Evolutionary conservation across 2,329 filamentous ascomycete genomes (phyloP), one percentile per base, ranked within the genome.

Genomic region (Drechslerella dactyloides): DNA sequence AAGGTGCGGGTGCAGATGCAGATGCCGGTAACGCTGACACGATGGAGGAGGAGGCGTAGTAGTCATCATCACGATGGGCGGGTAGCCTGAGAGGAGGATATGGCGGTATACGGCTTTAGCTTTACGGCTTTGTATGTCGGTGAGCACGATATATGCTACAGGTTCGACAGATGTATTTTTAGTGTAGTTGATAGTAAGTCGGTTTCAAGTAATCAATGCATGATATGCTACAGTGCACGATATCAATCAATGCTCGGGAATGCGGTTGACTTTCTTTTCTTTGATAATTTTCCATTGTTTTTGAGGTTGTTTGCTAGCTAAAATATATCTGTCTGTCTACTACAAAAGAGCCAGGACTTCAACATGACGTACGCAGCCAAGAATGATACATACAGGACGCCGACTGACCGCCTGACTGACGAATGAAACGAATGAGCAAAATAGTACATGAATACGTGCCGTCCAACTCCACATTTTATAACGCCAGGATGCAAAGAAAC

Each of bases 31-130:
- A 40, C 3, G 68, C 65, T 30, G 50, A 70, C 23, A 59, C 35
- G n/a, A 70, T 70, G 66, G 58, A 59, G 64, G 63, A 44, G n/a
- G 56, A 69, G 24, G 21, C 51, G 21, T 55, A 48, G 19, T 48
- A 5, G 30, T 30, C 23, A 11, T 15, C 21, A 8, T 13, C 15
- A 44, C 35, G 17, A n/a, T 48, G 21, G n/a, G n/a, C n/a, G n/a
- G n/a, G n/a, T n/a, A n/a, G n/a, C n/a, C n/a, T n/a, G n/a, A n/a
- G n/a, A n/a, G n/a, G n/a, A n/a, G n/a, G n/a, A n/a, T n/a, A n/a
- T n/a, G n/a, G n/a, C n/a, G n/a, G n/a, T n/a, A n/a, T n/a, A n/a
- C n/a, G n/a, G n/a, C n/a, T n/a, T n/a, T n/a, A n/a, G n/a, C n/a
- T n/a, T n/a, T n/a, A n/a, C n/a, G n/a, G n/a, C n/a, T 48, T 51